These are phyloP conservation scores for Rhodocollybia butyracea DNA, from an alignment of 768 basidiomycete genomes.

Conservation along the genomic window DNA sequence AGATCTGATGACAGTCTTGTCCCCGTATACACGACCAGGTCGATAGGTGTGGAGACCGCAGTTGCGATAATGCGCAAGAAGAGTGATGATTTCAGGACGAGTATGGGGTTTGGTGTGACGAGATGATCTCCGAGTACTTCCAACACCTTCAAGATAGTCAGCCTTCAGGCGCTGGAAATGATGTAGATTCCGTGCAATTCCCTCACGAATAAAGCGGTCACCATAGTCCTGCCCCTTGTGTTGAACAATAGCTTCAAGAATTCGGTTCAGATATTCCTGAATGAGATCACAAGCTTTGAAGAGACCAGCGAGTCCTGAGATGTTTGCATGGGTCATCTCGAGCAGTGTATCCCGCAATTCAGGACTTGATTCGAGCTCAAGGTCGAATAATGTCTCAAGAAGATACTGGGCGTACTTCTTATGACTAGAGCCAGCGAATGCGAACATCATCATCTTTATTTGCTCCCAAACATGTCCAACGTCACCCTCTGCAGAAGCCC, in stretches of 20 bases:
- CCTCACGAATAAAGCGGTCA: conserved; percentile 13
- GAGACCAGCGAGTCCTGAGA: conserved; percentile 10
- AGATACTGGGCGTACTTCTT: conserved; percentile 15
- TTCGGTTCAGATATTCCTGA: conserved; percentile 20
- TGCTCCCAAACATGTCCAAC: conserved; percentile 27
- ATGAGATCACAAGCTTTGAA: conserved; percentile 14
- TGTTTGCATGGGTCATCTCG: conserved; percentile 9
- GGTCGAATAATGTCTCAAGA: conserved; percentile 13
- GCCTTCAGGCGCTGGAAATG: conserved; percentile 14
- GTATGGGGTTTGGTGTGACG: conserved; percentile 19
- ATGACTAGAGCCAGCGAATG: conserved; percentile 18
- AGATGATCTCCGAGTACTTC: conserved; percentile 31
- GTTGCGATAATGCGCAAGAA: conserved; percentile 41
- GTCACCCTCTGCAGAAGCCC: conserved; percentile 28
- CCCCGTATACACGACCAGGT: too few species aligned
- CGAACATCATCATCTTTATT: conserved; percentile 24
- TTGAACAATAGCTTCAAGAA: conserved; percentile 14
- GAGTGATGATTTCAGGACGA: neutral
- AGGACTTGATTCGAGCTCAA: conserved; percentile 16
- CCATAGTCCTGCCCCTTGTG: conserved; percentile 14
- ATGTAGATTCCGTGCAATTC: conserved; percentile 17
- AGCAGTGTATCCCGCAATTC: conserved; percentile 11
- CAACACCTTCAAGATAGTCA: conserved; percentile 11
- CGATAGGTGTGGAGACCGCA: conserved; percentile 64
- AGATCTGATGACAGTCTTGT: too few species aligned